Evolutionary conservation across 2,329 filamentous ascomycete species (phyloP), one percentile per base, ranked within the genome.

Genomic region (Myrmaecium sp.): DNA sequence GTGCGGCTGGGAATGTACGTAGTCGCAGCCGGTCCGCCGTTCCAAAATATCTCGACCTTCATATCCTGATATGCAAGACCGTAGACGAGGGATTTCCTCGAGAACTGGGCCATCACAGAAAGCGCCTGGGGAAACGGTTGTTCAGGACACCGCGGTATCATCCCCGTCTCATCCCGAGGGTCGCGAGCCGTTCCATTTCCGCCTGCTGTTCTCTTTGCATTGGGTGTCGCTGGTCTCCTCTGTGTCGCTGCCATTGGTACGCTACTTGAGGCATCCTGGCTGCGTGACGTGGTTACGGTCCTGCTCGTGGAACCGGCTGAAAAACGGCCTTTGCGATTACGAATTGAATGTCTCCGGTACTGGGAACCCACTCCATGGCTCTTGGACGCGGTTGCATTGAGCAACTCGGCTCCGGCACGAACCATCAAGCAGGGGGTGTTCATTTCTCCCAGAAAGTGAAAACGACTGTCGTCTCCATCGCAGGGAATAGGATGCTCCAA

Each of bases 11-110:
- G 25, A 4, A 46, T 42, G 15, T 41, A 35, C 13, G 35, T 31
- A 18, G 45, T 51, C n/a, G 36, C 42, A 4, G 46, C 45, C 5
- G 62, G 42, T 16, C 49, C 38, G 19, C 60, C 59, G 29, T 63
- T 62, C 37, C 59, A 43, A 35, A 57, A 55, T 4, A 62, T 48
- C n/a, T 62, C 58, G 22, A 61, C 47, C 36, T 58, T 60, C 26
- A 62, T 31, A 17, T 56, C 47, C 12, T 44, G 42, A n/a, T 36
- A 36, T 17, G 11, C 3, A 14, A 29, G 35, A 10, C 17, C 14
- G 7, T 27, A 32, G 18, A 40, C 13, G 24, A 50, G 52, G 1
- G 49, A 36, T 26, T 44, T 41, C 6, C 44, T 33, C 5, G 38
- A 42, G 9, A 55, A 35, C 8, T 40, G 33, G 20, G 52, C 35